These are phyloP conservation scores for Fusarium sp. DNA, from an alignment of 2,329 filamentous ascomycete genomes.

Conservation along the genomic window DNA sequence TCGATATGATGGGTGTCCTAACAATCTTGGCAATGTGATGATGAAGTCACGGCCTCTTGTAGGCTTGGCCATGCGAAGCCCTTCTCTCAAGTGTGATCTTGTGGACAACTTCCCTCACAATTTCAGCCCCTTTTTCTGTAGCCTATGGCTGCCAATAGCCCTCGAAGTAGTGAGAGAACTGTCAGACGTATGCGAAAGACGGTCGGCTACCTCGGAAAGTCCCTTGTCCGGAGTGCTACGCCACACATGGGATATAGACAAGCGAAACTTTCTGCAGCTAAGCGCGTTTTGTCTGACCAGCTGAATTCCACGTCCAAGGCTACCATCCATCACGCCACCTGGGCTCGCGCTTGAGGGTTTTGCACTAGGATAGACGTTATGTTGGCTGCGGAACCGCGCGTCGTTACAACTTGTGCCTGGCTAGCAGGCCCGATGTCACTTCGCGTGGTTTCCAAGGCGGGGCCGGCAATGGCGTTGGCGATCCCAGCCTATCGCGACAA, in stretches of 20 bases:
- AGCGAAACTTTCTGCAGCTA: background rate
- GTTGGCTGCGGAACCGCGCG: background rate
- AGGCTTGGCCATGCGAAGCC: background rate
- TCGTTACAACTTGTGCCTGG: background rate
- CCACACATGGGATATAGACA: background rate
- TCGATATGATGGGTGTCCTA: background rate
- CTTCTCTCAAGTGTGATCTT: background rate
- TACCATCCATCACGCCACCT: conserved; percentile 26
- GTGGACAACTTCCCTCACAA: too few species aligned
- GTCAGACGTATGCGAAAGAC: background rate
- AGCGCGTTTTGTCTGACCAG: background rate
- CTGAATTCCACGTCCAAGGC: background rate
- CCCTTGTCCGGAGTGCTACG: background rate
- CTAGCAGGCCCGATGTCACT: background rate
- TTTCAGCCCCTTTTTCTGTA: background rate
- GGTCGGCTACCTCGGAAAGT: background rate
- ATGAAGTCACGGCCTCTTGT: background rate
- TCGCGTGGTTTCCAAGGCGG: background rate
- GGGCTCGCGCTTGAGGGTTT: background rate
- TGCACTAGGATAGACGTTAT: background rate
- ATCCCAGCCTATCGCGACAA: background rate
- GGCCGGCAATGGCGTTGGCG: background rate
- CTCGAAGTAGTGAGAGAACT: background rate
- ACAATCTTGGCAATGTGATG: background rate
- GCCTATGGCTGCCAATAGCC: background rate